Evolutionary conservation across 129 eudicot genomes (phyloP).

Genomic region (Smallanthus sonchifolius): DNA sequence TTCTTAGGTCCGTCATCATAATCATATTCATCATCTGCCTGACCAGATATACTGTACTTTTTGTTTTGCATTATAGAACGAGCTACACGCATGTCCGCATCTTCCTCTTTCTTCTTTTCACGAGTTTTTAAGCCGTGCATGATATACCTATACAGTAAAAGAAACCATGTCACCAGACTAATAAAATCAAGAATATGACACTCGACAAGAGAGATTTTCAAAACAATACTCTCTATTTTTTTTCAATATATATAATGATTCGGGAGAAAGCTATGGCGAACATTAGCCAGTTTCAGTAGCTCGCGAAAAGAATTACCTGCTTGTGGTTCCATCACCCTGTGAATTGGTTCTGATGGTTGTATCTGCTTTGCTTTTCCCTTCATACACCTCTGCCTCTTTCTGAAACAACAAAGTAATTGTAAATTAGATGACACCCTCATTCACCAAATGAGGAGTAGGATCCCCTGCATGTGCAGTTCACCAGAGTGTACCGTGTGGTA

Average conservation of each 20-base stretch:
- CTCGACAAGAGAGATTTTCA: background rate
- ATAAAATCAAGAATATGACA: background rate
- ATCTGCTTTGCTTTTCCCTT: constrained; percentile 18
- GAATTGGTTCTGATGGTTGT: constrained; percentile 28
- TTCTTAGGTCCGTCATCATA: constrained; percentile 74
- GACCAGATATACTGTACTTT: constrained; percentile 47
- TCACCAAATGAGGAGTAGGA: background rate
- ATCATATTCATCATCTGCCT: constrained; percentile 92
- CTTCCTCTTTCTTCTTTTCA: constrained; percentile 72
- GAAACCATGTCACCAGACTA: background rate
- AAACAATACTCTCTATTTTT: background rate
- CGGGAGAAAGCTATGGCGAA: background rate
- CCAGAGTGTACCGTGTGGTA: background rate
- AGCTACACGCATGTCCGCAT: constrained; percentile 79
- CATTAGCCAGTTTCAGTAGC: background rate
- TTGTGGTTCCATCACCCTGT: constrained; percentile 54
- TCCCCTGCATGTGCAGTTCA: background rate
- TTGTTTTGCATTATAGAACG: constrained; percentile 65
- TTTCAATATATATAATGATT: background rate
- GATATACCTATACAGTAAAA: constrained; percentile 36
- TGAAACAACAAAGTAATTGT: constrained; percentile 28
- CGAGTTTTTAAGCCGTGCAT: constrained; percentile 43
- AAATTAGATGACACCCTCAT: background rate
- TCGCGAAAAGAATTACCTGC: constrained; percentile 47
- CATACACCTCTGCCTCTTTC: constrained; percentile 67